Evolutionary conservation across 1,284 basidiomycete species (phyloP), one percentile per base, ranked within the genome.

Genomic region (Sporisorium scitamineum): DNA sequence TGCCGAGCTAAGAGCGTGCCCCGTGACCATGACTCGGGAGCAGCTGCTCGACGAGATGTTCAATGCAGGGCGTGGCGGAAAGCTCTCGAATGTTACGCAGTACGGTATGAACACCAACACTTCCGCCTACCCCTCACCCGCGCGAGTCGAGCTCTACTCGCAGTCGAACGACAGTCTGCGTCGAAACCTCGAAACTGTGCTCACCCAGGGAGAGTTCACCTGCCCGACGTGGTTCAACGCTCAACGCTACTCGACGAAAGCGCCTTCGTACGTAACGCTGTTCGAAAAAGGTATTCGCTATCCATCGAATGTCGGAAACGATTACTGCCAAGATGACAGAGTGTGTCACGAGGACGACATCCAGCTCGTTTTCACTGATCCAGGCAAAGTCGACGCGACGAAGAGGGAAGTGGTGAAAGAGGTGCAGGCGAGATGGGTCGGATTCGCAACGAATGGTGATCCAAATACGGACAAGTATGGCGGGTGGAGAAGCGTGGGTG

Each of bases 281-380:
- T 69, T 71, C 22, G 56, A 74, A 24, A 34, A 26, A 18, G 80
- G 79, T 11, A 50, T 69, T 8, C 60, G 57, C 10, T 82, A 82
- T 27, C 63, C 75, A 3, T 69, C 69, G 13, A 80, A 80, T 47
- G 34, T 2, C 1, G 61, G 61, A 22, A 70, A 61, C 37, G 67
- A 76, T 61, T 82, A 82, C 62, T 82, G 80, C 44, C 11, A 34
- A 4, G 37, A 34, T 2, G 32, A 54, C 26, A 56, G 53, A 10
- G 72, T 78, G 18, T 82, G 80, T 55, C 80, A 82, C 71, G 80
- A 82, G 41, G 80, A 82, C 64, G 80, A 82, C 61, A 81, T 82
- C 31, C 59, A 50, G 39, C 60, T 75, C 13, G 48, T 81, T 41
- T 82, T 82, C 27, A 54, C 61, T 11, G 68, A 69, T 31, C 58